Evolutionary conservation across 2,329 filamentous ascomycete genomes (phyloP), one percentile per base, ranked within the genome.

Genomic region (Penicillium sp.): DNA sequence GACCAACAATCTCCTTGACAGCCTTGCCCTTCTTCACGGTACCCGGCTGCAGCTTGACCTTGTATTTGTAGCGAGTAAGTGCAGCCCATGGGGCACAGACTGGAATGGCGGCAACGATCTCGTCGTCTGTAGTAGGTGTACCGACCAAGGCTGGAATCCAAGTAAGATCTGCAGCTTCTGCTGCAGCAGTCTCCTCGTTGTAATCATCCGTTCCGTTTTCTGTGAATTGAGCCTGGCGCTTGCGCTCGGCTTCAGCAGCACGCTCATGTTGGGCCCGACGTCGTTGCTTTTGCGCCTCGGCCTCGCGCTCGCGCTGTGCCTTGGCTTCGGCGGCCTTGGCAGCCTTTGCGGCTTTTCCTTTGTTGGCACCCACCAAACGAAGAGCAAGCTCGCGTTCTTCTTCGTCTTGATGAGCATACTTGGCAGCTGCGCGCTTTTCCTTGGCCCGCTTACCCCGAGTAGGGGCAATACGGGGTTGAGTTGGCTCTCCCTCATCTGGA

Each of bases 381-480:
- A 96, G 87, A 28, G 90, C 89, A 0, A 91, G 80, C 6, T 80
- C 81, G 11, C 90, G 88, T 64, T 99, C 93, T 70, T 95, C 92
- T 47, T 95, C 90, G 61, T 97, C 92, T 76, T 97, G 93, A 60
- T 95, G 77, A 38, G 87, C 92, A 72, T 99, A 99, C 68, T 95
- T 96, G 50, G 82, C 76, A 3, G 89, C 89, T 2, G 89, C 84
- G 69, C 93, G 95, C 75, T 95, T 95, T 36, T 85, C 84, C 67
- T 95, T 95, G 52, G 80, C 80, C 50, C 82, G 83, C 68, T 95
- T 89, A 27, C 90, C 89, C 49, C 91, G 84, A 12, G 78, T 70
- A 38, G 62, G 57, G 12, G 62, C 49, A 18, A 53, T 49, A 9
- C 61, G 60, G n/a, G 59, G 49, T 18, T 54, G 52, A 6, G 52